Base-by-base conservation (phyloP, 75 land plant genomes). In the Pinus taeda region DNA sequence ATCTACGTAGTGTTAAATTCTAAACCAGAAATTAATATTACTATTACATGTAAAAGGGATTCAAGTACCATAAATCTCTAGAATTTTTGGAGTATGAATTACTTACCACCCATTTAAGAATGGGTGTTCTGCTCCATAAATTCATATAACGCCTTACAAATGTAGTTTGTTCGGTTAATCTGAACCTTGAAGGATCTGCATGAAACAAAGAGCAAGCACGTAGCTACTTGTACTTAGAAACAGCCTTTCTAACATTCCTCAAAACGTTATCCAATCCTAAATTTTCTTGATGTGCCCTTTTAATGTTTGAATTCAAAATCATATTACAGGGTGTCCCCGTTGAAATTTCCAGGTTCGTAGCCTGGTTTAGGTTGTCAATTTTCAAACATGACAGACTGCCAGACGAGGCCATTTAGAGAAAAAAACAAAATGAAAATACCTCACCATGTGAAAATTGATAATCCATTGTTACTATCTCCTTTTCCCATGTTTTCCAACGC, bases 401-500 rank as follows among this genome's bases (percentile, higher is more conserved):
- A 26, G 60, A 20, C 37, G 3, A 13, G 37, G 22, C 4, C 59
- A 60, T n/a, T 37, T 57, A 26, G 3, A 26, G 58, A 20, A 59
- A n/a, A 56, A 57, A 4, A 36, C n/a, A n/a, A 26, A 26, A 26
- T 14, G 20, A 39, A 69, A 12, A 77, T 36, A 22, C 78, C 80
- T 63, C 57, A 84, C 91, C 88, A 64, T 81, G 69, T 33, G 79
- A 45, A 57, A 77, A 81, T 63, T 84, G 84, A 58, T 89, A 89
- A 29, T 89, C 83, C 39, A 76, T 53, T 6, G 86, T 80, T 72
- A 74, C 78, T 22, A 86, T 82, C 59, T 87, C 87, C 59, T 79
- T 60, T 66, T 89, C 91, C 91, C 91, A 89, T 12, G 56, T 14
- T 78, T 73, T 87, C 91, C 91, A 89, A 60, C 42, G 87, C 49